These are phyloP conservation scores for Adansonia madagascariensis DNA, from an alignment of 441 rosid genomes.

Conservation along the genomic window DNA sequence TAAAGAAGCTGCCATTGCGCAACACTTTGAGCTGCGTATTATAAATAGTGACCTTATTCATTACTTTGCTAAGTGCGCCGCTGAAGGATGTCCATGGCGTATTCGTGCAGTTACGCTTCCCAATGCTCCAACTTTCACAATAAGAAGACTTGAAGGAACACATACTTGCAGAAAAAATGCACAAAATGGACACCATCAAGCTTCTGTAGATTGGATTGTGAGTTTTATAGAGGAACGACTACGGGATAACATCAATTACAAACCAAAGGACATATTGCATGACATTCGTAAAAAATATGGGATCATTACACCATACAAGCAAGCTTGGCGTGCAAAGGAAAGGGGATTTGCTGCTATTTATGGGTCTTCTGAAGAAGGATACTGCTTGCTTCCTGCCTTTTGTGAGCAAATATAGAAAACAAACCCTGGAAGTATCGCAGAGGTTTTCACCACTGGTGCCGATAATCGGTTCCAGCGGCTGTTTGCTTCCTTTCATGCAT, in stretches of 20 bases:
- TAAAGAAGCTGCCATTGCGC: background rate
- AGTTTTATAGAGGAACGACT: background rate
- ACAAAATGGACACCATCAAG: slow-evolving; percentile 1
- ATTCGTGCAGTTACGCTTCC: background rate
- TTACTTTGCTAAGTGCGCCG: background rate
- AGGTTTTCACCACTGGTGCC: background rate
- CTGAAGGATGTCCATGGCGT: slow-evolving; percentile 9
- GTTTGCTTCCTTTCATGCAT: background rate
- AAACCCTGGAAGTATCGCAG: background rate
- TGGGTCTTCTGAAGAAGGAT: slow-evolving; percentile 4
- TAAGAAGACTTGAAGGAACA: background rate
- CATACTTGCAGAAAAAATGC: background rate
- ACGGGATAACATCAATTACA: background rate
- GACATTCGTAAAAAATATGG: background rate
- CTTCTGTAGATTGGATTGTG: background rate
- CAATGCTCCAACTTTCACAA: background rate
- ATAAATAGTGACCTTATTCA: background rate
- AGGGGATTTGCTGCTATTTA: background rate
- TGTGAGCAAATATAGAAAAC: background rate
- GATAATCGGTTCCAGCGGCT: background rate
- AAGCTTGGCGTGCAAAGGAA: slow-evolving; percentile 4
- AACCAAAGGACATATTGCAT: background rate
- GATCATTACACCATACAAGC: background rate
- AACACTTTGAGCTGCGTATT: background rate
- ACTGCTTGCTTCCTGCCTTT: background rate